phyloP scores from a whole-genome alignment of 2,329 filamentous ascomycete genomes.

The Chaetomium olivaceum region DNA sequence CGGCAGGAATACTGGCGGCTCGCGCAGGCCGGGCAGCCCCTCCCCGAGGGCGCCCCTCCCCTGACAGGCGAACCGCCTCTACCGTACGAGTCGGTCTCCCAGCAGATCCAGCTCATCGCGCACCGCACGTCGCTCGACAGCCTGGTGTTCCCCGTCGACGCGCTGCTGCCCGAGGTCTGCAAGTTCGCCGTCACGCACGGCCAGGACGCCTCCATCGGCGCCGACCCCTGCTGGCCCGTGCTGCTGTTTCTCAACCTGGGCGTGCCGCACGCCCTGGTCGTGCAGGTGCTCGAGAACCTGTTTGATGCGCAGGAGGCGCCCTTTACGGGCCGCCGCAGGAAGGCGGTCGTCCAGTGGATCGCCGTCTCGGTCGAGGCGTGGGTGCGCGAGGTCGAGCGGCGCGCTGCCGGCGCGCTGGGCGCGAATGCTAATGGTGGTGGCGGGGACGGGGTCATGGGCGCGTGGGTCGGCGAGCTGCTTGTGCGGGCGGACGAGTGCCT shows the following conservation, averaged over 20 bases:
- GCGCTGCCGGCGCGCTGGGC: constrained; percentile 41
- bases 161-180: constrained; percentile 63
- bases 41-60: constrained; percentile 35
- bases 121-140: constrained; percentile 65
- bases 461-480: constrained; percentile 53
- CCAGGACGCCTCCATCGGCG: constrained; percentile 59
- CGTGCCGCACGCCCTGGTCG: constrained; percentile 58
- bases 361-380: constrained; percentile 51
- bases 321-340: constrained; percentile 54
- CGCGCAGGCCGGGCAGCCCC: constrained; percentile 45
- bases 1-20: constrained; percentile 42
- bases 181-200: constrained; percentile 60
- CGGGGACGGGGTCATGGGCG: constrained; percentile 40
- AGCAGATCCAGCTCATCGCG: constrained; percentile 63
- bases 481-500: constrained; percentile 47
- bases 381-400: constrained; percentile 52
- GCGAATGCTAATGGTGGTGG: background rate
- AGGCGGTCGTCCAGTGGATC: constrained; percentile 57
- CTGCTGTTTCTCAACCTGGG: constrained; percentile 57
- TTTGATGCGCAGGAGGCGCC: constrained; percentile 61
- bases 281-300: constrained; percentile 56
- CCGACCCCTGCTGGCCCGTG: constrained; percentile 59
- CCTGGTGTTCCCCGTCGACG: constrained; percentile 64
- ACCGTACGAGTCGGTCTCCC: constrained; percentile 71
- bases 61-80: constrained; percentile 46